Base-by-base conservation (phyloP, 2,329 filamentous ascomycete species). In the Nemania sp. region DNA sequence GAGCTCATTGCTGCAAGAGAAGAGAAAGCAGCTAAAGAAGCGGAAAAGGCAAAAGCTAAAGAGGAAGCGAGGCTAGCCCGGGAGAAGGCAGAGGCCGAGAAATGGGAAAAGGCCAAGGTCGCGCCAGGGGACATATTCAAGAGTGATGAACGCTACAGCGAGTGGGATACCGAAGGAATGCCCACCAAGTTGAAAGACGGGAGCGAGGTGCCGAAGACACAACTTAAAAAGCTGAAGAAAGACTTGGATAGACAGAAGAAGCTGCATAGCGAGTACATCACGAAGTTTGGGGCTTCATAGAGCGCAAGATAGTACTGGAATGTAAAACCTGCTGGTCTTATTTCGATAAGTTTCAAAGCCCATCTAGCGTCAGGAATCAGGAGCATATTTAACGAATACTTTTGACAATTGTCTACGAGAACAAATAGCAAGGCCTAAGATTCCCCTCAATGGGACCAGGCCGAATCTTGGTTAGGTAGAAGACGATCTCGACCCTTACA, bases 171-270 rank as follows among this genome's bases (percentile, higher is more conserved):
- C 5, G 88, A 94, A 59, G 93, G 93, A 0, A 64, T 97, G 64
- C 93, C 94, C 2, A 90, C 84, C 0, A 90, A 87, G 76, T 86
- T 92, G 73, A 87, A 86, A 63, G 87, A 90, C 34, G 92, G 92
- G 0, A 87, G 86, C 62, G 91, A 96, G 67, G 81, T 97, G 39
- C 84, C 90, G 4, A 97, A 97, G 81, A 90, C 84, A 61, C 85
- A 87, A 71, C 72, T 78, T 52, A 97, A 97, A 83, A 93, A 91
- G 79, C 75, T 97, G 68, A 88, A 82, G 77, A 97, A 97, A 81
- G 88, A 92, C 57, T 96, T 91, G 91, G 90, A 96, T 69, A 87
- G 83, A 73, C 94, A 97, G 79, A 95, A 92, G 82, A 96, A 94
- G 82, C 75, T 85, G 60, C 88, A 93, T 74, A 89, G 93, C 65